phyloP scores from a whole-genome alignment of 140 eudicot species.

The Ambrosia hybrid region DNA sequence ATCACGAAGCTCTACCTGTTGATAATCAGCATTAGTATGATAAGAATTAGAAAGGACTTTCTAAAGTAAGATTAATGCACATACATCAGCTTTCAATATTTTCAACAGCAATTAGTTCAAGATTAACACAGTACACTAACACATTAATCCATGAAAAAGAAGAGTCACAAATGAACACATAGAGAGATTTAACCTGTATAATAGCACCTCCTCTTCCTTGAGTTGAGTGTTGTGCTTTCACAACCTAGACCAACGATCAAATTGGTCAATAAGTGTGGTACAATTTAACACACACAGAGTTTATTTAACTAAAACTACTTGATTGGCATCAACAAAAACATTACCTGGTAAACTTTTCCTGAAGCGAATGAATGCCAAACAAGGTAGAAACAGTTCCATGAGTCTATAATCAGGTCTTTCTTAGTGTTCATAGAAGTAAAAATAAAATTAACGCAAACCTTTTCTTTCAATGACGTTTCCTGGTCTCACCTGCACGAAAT shows the following conservation, averaged over 20 bases:
- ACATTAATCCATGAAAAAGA: background rate
- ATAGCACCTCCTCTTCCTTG: constrained; percentile 94
- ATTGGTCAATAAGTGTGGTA: background rate
- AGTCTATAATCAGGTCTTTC: constrained; percentile 11
- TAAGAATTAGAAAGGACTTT: constrained; percentile 1
- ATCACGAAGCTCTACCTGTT: constrained; percentile 95
- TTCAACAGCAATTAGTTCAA: background rate
- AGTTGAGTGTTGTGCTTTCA: constrained; percentile 73
- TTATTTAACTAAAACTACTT: constrained; percentile 6
- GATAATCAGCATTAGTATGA: background rate
- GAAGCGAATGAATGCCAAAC: constrained; percentile 26
- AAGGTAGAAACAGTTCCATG: constrained; percentile 21
- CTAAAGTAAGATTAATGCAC: background rate
- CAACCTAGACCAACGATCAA: constrained; percentile 45
- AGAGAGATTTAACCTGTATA: constrained; percentile 58
- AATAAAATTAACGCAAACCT: constrained; percentile 45
- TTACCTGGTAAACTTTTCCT: constrained; percentile 88
- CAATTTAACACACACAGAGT: background rate
- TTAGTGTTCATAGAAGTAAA: constrained; percentile 13
- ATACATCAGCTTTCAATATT: background rate
- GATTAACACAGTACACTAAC: background rate
- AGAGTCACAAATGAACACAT: background rate
- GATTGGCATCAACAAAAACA: background rate
- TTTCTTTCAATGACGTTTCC: constrained; percentile 87
- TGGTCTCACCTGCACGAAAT: constrained; percentile 68